A percentile compares a stretch with the other conserved stretches of the same genome.
These are phyloP conservation scores for Alternaria novae-zelandiae DNA, from an alignment of 2,329 filamentous ascomycete species.

Conservation along the genomic window DNA sequence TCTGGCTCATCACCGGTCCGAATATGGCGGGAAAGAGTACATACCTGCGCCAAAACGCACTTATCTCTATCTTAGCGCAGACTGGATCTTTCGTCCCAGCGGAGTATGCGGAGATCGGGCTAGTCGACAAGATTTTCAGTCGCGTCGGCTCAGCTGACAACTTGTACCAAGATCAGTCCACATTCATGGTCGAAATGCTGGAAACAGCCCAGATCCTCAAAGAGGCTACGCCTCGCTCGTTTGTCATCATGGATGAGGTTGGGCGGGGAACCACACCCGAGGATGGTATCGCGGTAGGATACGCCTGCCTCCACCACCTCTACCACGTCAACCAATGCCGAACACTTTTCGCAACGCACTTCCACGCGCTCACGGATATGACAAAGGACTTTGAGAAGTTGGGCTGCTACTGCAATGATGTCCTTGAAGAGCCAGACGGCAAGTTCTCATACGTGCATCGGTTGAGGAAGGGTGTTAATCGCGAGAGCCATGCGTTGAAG, in stretches of 20 bases:
- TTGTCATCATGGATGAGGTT: slow-evolving; percentile 98
- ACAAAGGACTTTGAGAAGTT: slow-evolving; percentile 66
- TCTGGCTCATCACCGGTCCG: slow-evolving; percentile 76
- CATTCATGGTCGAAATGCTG: slow-evolving; percentile 99
- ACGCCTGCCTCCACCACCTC: slow-evolving; percentile 84
- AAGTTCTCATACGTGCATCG: slow-evolving; percentile 85
- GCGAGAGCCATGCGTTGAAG: slow-evolving; percentile 88
- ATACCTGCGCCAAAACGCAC: slow-evolving; percentile 91
- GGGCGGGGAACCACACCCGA: slow-evolving; percentile 92
- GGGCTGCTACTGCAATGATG: slow-evolving; percentile 86
- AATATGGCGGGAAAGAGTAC: slow-evolving; percentile 99
- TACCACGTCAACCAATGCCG: slow-evolving; percentile 78
- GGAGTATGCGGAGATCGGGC: slow-evolving; percentile 79
- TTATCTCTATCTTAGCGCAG: slow-evolving; percentile 93
- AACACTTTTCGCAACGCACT: slow-evolving; percentile 92
- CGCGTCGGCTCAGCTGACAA: slow-evolving; percentile 89
- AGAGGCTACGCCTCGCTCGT: slow-evolving; percentile 80
- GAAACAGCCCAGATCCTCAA: slow-evolving; percentile 92
- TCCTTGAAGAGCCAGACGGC: slow-evolving; percentile 70
- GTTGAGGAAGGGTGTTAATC: slow-evolving; percentile 81
- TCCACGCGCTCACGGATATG: slow-evolving; percentile 83
- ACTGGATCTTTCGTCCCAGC: slow-evolving; percentile 93
- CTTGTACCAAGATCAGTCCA: slow-evolving; percentile 92
- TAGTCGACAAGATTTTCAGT: slow-evolving; percentile 96
- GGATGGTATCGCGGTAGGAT: slow-evolving; percentile 89